Evolutionary conservation across 2,329 filamentous ascomycete species (phyloP).

Genomic region (Ophiosphaerella narmari): DNA sequence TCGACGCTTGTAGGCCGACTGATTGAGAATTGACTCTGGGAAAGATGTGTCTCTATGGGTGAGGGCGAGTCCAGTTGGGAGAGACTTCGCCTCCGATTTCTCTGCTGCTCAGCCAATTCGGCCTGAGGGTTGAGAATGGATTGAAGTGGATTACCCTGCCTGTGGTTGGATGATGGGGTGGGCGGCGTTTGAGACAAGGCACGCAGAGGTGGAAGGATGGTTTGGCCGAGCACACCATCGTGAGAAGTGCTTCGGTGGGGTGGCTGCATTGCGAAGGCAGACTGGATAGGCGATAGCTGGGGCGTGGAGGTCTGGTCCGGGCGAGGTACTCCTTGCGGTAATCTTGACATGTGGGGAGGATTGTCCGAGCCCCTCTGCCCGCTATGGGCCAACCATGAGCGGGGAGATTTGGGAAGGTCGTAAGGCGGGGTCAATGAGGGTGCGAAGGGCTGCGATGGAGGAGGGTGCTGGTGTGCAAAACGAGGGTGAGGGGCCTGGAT

Average conservation of each 20-base stretch:
- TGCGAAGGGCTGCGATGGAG: slow-evolving; percentile 30
- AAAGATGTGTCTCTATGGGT: slow-evolving; percentile 43
- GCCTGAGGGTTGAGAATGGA: slow-evolving; percentile 53
- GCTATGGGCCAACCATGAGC: slow-evolving; percentile 42
- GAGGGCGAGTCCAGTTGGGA: slow-evolving; percentile 52
- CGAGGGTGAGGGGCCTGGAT: slow-evolving; percentile 39
- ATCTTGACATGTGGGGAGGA: slow-evolving; percentile 34
- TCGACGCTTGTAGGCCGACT: slow-evolving; percentile 43
- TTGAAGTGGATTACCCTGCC: slow-evolving; percentile 44
- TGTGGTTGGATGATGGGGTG: slow-evolving; percentile 35
- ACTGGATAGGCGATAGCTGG: slow-evolving; percentile 34
- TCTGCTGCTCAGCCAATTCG: slow-evolving; percentile 39
- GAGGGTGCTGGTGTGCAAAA: slow-evolving; percentile 36
- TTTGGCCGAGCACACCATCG: slow-evolving; percentile 18
- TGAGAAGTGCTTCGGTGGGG: slow-evolving; percentile 26
- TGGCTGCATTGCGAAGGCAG: slow-evolving; percentile 32
- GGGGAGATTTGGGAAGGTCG: slow-evolving; percentile 37
- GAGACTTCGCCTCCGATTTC: slow-evolving; percentile 47
- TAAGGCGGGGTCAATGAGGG: slow-evolving; percentile 40
- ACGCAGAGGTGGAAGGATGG: slow-evolving; percentile 40
- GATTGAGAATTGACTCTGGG: slow-evolving; percentile 39
- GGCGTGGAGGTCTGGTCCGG: slow-evolving; percentile 31
- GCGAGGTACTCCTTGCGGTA: slow-evolving; percentile 24
- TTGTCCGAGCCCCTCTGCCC: slow-evolving; percentile 39
- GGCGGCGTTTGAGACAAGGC: slow-evolving; percentile 42